Conservation (phyloP, 2,329 filamentous ascomycete genomes). For the Penicillium sp. region DNA sequence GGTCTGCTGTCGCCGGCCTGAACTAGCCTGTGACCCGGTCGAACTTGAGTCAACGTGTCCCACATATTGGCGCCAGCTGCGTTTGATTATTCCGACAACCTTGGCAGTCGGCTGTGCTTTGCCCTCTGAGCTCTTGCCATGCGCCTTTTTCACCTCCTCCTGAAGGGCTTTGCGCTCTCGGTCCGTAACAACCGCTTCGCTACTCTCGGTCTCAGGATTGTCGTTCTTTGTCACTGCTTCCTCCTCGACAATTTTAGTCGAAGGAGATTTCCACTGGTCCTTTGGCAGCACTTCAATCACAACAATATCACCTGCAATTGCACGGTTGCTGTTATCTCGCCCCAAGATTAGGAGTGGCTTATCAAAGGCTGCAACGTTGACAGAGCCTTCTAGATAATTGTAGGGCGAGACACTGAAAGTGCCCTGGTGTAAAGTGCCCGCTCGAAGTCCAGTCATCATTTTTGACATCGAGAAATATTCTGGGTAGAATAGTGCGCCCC, state of each 20-base stretch:
- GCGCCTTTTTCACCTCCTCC: slow-evolving; percentile 81
- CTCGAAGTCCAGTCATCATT: slow-evolving; percentile 89
- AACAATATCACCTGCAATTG: slow-evolving; percentile 85
- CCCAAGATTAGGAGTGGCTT: slow-evolving; percentile 83
- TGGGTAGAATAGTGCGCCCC: slow-evolving; percentile 69
- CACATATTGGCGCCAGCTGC: slow-evolving; percentile 97
- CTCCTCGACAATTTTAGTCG: slow-evolving; percentile 92
- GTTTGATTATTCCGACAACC: slow-evolving; percentile 86
- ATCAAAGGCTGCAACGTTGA: slow-evolving; percentile 83
- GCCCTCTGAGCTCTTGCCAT: slow-evolving; percentile 68
- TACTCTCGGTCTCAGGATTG: slow-evolving; percentile 75
- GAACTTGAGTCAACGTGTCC: slow-evolving; percentile 89
- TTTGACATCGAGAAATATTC: slow-evolving; percentile 86
- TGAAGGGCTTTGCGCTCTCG: slow-evolving; percentile 80
- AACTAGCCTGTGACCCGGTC: slow-evolving; percentile 63
- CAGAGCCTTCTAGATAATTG: slow-evolving; percentile 92
- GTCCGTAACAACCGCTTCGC: slow-evolving; percentile 74
- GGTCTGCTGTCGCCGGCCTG: slow-evolving; percentile 79
- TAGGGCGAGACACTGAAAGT: slow-evolving; percentile 95
- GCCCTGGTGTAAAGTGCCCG: slow-evolving; percentile 84
- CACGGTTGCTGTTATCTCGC: slow-evolving; percentile 90
- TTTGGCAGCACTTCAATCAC: slow-evolving; percentile 89
- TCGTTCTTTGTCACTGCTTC: slow-evolving; percentile 88
- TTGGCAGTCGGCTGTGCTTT: slow-evolving; percentile 82
- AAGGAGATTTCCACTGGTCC: slow-evolving; percentile 95